A percentile compares a stretch with the other conserved stretches of the same genome.
Evolutionary conservation across 2,329 filamentous ascomycete genomes (phyloP).

Genomic region (Cryphonectria parasitica): DNA sequence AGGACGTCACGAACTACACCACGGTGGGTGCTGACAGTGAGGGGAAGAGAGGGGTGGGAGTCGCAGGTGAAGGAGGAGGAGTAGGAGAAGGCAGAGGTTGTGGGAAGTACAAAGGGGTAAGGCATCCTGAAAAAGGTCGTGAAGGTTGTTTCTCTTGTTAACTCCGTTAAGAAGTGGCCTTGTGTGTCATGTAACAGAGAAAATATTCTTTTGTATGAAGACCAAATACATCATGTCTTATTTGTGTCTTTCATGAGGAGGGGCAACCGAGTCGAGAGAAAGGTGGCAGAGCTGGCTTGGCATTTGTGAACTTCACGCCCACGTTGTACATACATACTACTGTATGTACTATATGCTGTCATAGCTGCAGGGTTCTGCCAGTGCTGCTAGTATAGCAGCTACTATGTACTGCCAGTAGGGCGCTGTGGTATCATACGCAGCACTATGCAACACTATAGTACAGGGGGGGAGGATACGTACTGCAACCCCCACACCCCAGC

Average conservation of each 20-base stretch:
- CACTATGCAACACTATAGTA: not conserved
- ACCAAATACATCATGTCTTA: not conserved
- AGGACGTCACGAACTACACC: slow-evolving; percentile 81
- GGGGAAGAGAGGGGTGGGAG: slow-evolving; percentile 86
- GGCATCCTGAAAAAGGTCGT: slow-evolving; percentile 66
- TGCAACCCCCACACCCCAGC: not conserved
- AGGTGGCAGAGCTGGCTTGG: slow-evolving; percentile 16
- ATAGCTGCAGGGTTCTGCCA: slow-evolving; percentile 18
- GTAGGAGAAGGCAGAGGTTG: slow-evolving; percentile 85
- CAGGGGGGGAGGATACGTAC: not conserved
- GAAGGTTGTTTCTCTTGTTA: not conserved
- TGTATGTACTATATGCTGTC: slow-evolving; percentile 1
- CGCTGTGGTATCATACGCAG: not conserved
- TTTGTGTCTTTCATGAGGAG: not conserved
- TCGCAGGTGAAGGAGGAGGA: slow-evolving; percentile 75
- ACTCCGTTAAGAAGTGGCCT: not conserved
- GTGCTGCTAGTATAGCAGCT: slow-evolving; percentile 11
- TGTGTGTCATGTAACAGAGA: not conserved
- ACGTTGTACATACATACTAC: slow-evolving; percentile 10
- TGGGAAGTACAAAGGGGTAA: slow-evolving; percentile 85
- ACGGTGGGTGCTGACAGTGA: slow-evolving; percentile 80
- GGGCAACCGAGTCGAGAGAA: slow-evolving; percentile 8
- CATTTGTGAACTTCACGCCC: slow-evolving; percentile 13
- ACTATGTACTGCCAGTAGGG: not conserved
- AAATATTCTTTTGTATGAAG: not conserved